Percentiles rank a stretch among this genome's conserved stretches.
These are phyloP conservation scores for Exophiala aquamarina DNA, from an alignment of 2,329 filamentous ascomycete species.

Conservation along the genomic window DNA sequence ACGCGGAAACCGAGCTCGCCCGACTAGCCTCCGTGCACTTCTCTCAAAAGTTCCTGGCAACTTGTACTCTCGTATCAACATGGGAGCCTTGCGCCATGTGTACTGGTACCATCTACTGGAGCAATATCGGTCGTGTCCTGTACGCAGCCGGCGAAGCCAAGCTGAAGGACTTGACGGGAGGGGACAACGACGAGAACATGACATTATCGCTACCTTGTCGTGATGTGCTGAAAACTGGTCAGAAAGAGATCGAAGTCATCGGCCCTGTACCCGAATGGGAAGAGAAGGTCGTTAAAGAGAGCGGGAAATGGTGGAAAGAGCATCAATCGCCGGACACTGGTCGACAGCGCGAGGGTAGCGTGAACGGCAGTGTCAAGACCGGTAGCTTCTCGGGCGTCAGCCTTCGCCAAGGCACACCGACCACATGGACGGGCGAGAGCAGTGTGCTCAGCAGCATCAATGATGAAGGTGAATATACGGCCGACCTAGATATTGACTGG, in stretches of 20 bases:
- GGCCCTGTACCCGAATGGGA: constrained; percentile 50
- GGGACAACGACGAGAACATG: constrained; percentile 53
- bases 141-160: constrained; percentile 52
- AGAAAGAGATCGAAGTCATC: constrained; percentile 52
- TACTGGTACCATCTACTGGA: constrained; percentile 50
- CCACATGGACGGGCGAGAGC: constrained; percentile 27
- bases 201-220: constrained; percentile 52
- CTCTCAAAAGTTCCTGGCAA: constrained; percentile 48
- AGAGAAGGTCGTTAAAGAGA: constrained; percentile 45
- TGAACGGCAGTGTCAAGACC: constrained; percentile 22
- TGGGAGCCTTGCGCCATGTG: constrained; percentile 61
- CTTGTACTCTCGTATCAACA: constrained; percentile 52
- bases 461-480: constrained; percentile 29
- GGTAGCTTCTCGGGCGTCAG: constrained; percentile 21
- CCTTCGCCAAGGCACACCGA: constrained; percentile 19
- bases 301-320: constrained; percentile 46
- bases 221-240: constrained; percentile 47
- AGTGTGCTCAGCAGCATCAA: constrained; percentile 27
- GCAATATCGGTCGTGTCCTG: constrained; percentile 53
- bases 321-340: constrained; percentile 10
- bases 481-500: constrained; percentile 30
- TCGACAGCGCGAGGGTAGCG: constrained; percentile 15
- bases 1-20: constrained; percentile 53
- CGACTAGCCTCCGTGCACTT: constrained; percentile 52
- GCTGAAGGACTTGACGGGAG: constrained; percentile 46